phyloP scores from a whole-genome alignment of 1,284 basidiomycete species.

The Cryptococcus sp. region DNA sequence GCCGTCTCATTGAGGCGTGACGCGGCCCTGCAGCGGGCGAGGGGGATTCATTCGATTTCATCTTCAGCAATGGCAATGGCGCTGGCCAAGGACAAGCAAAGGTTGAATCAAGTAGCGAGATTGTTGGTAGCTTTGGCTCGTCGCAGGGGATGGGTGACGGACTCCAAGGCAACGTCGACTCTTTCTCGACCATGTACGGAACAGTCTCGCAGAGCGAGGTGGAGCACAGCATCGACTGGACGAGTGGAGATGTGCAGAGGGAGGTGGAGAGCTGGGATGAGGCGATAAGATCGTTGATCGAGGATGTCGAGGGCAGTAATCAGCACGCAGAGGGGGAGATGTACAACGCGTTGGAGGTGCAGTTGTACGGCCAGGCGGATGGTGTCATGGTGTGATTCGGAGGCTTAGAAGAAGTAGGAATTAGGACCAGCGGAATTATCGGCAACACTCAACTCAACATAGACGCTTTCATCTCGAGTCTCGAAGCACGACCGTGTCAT shows the following conservation, averaged over 20 bases:
- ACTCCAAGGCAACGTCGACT: constrained; percentile 12
- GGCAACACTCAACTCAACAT: no score
- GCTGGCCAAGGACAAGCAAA: constrained; percentile 19
- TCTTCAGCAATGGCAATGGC: constrained; percentile 18
- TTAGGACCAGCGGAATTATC: background rate
- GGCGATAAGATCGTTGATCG: constrained; percentile 35
- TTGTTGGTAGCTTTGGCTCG: constrained; percentile 45
- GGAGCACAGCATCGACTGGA: constrained; percentile 20
- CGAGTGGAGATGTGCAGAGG: constrained; percentile 3
- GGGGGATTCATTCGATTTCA: constrained; percentile 37
- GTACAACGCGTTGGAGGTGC: constrained; percentile 9
- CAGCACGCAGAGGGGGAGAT: constrained; percentile 2
- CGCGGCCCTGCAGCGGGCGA: constrained; percentile 53
- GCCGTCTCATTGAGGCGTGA: constrained; percentile 24
- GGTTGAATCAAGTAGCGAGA: constrained; percentile 39
- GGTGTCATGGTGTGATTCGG: constrained; percentile 11
- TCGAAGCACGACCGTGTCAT: no score
- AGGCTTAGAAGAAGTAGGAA: constrained; percentile 4
- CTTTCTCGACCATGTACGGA: constrained; percentile 6
- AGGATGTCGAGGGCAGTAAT: constrained; percentile 25
- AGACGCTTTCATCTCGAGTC: no score
- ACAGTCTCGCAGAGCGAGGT: constrained; percentile 13
- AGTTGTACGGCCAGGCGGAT: constrained; percentile 1
- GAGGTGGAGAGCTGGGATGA: constrained; percentile 31
- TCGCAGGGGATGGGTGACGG: constrained; percentile 37